phyloP scores from a whole-genome alignment of 768 basidiomycete species.

The Leccinum variicolor region DNA sequence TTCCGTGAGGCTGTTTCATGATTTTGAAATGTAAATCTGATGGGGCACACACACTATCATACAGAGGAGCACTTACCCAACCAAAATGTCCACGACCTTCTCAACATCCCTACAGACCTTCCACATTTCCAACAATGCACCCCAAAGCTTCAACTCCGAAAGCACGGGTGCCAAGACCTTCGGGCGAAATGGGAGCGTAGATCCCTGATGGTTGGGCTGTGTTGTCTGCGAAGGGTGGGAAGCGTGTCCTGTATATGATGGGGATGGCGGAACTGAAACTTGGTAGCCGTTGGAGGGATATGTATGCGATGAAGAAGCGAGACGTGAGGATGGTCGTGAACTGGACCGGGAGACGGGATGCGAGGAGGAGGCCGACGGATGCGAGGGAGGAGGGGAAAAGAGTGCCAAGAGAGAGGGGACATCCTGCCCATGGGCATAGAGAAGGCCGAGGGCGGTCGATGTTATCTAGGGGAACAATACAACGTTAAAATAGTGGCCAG shows the following conservation, averaged over 20 bases:
- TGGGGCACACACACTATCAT: background rate
- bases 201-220: background rate
- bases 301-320: slow-evolving; percentile 12
- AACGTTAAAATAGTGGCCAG: slow-evolving; percentile 16
- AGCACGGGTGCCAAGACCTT: slow-evolving; percentile 19
- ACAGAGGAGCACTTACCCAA: slow-evolving; percentile 18
- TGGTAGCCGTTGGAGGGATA: slow-evolving; percentile 8
- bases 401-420: slow-evolving; percentile 20
- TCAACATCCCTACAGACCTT: slow-evolving; percentile 16
- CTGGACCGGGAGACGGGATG: slow-evolving; percentile 18
- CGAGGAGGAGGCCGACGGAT: slow-evolving; percentile 10
- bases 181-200: slow-evolving; percentile 17
- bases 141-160: slow-evolving; percentile 19
- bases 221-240: slow-evolving; percentile 9
- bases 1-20: slow-evolving; percentile 21
- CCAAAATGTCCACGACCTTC: slow-evolving; percentile 23
- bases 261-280: slow-evolving; percentile 1
- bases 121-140: slow-evolving; percentile 28
- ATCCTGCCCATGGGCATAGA: slow-evolving; percentile 26
- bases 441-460: slow-evolving; percentile 29
- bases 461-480: slow-evolving; percentile 17
- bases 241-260: slow-evolving; percentile 6
- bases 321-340: slow-evolving; percentile 24
- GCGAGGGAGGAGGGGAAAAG: slow-evolving; percentile 7
- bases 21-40: background rate